A percentile compares a stretch with the other conserved stretches of the same genome.
Evolutionary conservation across 139 green algal species (phyloP).

Genomic region (Auxenochlorella pyrenoidosa): DNA sequence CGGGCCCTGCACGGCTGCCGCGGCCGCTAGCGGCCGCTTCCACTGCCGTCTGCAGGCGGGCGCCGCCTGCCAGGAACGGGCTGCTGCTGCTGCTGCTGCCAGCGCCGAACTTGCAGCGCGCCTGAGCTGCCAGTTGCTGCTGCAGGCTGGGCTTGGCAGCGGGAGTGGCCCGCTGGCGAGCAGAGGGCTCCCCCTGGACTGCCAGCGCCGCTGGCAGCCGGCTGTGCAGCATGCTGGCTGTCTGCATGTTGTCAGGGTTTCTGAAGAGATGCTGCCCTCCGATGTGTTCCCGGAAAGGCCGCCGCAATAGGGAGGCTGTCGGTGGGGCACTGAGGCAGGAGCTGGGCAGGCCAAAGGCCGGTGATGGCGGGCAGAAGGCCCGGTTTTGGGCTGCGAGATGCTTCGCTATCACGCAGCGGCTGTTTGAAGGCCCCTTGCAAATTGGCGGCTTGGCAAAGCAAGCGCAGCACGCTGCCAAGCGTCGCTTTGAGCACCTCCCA

Average conservation of each 20-base stretch:
- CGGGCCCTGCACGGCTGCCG: background rate
- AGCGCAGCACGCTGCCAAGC: too few species aligned
- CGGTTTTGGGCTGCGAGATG: too few species aligned
- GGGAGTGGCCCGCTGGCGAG: background rate
- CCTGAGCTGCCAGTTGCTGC: conserved; percentile 12
- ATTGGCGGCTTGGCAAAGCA: too few species aligned
- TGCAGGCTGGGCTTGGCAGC: conserved; percentile 10
- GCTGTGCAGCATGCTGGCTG: conserved; percentile 12
- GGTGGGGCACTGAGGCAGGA: too few species aligned
- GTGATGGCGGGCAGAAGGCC: too few species aligned
- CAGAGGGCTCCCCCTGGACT: background rate
- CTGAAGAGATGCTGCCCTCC: too few species aligned
- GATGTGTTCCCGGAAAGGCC: too few species aligned
- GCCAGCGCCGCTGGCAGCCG: background rate
- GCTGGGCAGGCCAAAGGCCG: too few species aligned
- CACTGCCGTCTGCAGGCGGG: conserved; percentile 15
- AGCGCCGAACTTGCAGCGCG: background rate
- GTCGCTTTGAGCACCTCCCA: too few species aligned
- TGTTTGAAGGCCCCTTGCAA: too few species aligned
- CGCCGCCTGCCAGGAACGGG: conserved; percentile 6
- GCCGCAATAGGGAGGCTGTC: too few species aligned
- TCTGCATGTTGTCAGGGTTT: background rate
- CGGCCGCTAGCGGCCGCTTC: background rate
- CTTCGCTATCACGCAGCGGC: too few species aligned
- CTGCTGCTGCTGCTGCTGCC: conserved; percentile 31